Base-by-base conservation (phyloP, 768 basidiomycete genomes). In the Dendrothele bispora region DNA sequence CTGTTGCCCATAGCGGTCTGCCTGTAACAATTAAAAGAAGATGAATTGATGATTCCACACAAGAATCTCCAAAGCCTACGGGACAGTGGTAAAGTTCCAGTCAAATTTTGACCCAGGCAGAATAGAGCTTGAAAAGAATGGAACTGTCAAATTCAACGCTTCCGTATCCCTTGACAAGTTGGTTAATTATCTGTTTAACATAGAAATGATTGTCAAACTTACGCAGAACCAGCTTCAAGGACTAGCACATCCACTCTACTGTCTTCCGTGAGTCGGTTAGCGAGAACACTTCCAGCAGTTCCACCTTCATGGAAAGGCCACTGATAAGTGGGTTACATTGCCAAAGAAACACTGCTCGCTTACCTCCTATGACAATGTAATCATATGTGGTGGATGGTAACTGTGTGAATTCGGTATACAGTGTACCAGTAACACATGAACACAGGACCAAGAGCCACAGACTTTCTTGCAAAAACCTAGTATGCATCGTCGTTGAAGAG, bases 331-430 rank as follows among this genome's bases (percentile, higher is more conserved):
- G 49, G 14, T 21, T 34, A 21, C 29, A 8, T 24, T 22, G 50
- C n/a, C n/a, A n/a, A n/a, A n/a, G n/a, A n/a, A 34, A 21, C 42
- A 27, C 2, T 12, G 6, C 5, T 22, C 17, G 27, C 61, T 29
- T 30, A 61, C 65, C 65, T 54, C 65, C 66, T 43, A 68, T 52
- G 29, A 66, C 50, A 30, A 68, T 49, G 41, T 60, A 68, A 56
- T 66, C 66, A 49, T 62, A 66, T 18, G 21, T 42, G n/a, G n/a
- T n/a, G n/a, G n/a, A n/a, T n/a, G n/a, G n/a, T n/a, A n/a, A n/a
- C n/a, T n/a, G n/a, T n/a, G n/a, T n/a, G n/a, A n/a, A n/a, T n/a
- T n/a, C n/a, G n/a, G n/a, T n/a, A n/a, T n/a, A n/a, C n/a, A n/a
- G n/a, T n/a, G n/a, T n/a, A n/a, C n/a, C n/a, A n/a, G n/a, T n/a